A percentile compares a stretch with the other conserved stretches of the same genome.
These are phyloP conservation scores for Kodamaea fungicola DNA, from an alignment of 1,139 yeast species.

Conservation along the genomic window DNA sequence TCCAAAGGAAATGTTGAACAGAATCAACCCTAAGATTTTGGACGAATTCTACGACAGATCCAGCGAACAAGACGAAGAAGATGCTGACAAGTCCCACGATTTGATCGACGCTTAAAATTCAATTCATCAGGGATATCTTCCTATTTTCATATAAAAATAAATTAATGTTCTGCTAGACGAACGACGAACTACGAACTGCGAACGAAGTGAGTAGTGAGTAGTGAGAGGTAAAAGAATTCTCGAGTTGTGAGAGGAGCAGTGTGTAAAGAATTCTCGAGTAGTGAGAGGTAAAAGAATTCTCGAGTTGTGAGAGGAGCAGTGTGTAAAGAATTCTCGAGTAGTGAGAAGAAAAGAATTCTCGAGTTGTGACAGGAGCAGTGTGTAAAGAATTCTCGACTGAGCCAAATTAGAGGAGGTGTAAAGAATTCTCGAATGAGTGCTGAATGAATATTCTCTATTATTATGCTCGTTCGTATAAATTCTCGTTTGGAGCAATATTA, in stretches of 20 bases:
- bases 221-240: too few species aligned
- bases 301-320: not conserved
- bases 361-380: not conserved
- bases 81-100: slow-evolving; percentile 28
- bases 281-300: too few species aligned
- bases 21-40: slow-evolving; percentile 95
- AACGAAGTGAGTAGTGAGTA: too few species aligned
- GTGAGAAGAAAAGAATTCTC: too few species aligned
- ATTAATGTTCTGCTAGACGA: not conserved
- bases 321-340: not conserved
- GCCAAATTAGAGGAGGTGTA: too few species aligned
- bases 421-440: too few species aligned
- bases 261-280: not conserved
- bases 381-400: not conserved
- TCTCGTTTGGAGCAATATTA: too few species aligned
- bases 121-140: slow-evolving; percentile 3
- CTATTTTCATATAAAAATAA: not conserved
- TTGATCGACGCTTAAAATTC: slow-evolving; percentile 48
- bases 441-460: too few species aligned
- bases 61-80: slow-evolving; percentile 52
- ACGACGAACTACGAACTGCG: too few species aligned
- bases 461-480: too few species aligned
- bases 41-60: slow-evolving; percentile 93
- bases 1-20: slow-evolving; percentile 97
- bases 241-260: not conserved